phyloP scores from a whole-genome alignment of 2,329 filamentous ascomycete genomes.

The Fusarium sp. region DNA sequence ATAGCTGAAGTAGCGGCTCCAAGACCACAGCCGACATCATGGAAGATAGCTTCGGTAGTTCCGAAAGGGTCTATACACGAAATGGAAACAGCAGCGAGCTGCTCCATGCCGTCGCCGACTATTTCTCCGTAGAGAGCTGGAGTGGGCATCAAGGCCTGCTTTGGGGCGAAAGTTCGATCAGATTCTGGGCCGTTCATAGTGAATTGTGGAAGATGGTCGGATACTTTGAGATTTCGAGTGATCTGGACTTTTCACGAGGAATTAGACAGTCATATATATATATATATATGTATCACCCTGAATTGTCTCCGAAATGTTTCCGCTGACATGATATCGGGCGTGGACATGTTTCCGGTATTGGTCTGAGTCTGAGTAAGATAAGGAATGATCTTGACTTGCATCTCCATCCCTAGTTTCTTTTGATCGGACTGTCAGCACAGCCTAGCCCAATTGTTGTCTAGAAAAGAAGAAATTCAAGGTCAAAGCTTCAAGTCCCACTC shows the following conservation, averaged over 20 bases:
- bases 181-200: conserved; percentile 16
- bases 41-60: not conserved
- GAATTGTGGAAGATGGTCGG: not conserved
- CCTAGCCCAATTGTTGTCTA: too few relatives aligned
- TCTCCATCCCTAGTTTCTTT: too few relatives aligned
- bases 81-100: not conserved
- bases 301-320: conserved; percentile 9
- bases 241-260: rapidly evolving
- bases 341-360: not conserved
- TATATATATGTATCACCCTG: not conserved
- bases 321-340: not conserved
- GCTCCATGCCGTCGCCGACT: conserved; percentile 7
- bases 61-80: rapidly evolving
- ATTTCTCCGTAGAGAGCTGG: conserved; percentile 14
- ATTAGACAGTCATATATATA: not conserved
- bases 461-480: too few relatives aligned
- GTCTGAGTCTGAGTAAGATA: not conserved
- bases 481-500: too few relatives aligned
- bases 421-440: too few relatives aligned
- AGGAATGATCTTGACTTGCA: too few relatives aligned
- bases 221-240: not conserved
- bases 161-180: not conserved
- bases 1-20: conserved; percentile 17
- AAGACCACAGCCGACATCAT: conserved; percentile 15
- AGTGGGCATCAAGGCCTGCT: conserved; percentile 16